Base-by-base conservation (phyloP, 257 asterid genomes). In the Penstemon eatonii region DNA sequence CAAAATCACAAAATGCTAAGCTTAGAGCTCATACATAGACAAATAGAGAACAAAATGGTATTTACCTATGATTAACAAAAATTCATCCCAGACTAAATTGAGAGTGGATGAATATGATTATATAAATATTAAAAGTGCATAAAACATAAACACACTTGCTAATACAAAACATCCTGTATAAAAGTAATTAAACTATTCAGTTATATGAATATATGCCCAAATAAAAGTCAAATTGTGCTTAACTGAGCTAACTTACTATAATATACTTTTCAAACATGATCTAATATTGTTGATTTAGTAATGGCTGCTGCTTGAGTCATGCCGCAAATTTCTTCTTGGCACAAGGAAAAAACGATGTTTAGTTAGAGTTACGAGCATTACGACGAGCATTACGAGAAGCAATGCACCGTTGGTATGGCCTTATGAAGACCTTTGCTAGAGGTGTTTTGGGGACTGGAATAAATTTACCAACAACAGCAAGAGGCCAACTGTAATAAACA, bases 381-480 rank as follows among this genome's bases (percentile, higher is more conserved):
- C 91, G 85, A 3, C 73, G 66, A 40, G 83, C 65, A 47, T 65
- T 76, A 33, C 91, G 85, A 73, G 90, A 67, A 73, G 85, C 89
- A 3, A 92, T 78, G 77, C 87, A 83, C 52, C 80, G 75, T 72
- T 78, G 90, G 76, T 92, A 88, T 60, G 91, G 96, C 83, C 73
- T 90, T 45, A 80, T 60, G 78, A 88, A 86, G 68, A 82, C 89
- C 79, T 85, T 93, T 38, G 87, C 94, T 41, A 93, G 76, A 46
- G 96, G 98, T 10, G 92, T 90, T 79, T 86, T 73, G 6, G 98
- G 97, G 65, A 93, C 97, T 55, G 96, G 95, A 68, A 90, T 85
- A 72, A 81, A 56, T 76, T 92, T 92, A 43, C 97, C 96, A 3
- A 82, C 84, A 62, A 79, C 54, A 18, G 96, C 98, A 67, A 93